A percentile compares a stretch with the other conserved stretches of the same genome.
phyloP scores from a whole-genome alignment of 2,329 filamentous ascomycete genomes.

The Xylariales sp. region DNA sequence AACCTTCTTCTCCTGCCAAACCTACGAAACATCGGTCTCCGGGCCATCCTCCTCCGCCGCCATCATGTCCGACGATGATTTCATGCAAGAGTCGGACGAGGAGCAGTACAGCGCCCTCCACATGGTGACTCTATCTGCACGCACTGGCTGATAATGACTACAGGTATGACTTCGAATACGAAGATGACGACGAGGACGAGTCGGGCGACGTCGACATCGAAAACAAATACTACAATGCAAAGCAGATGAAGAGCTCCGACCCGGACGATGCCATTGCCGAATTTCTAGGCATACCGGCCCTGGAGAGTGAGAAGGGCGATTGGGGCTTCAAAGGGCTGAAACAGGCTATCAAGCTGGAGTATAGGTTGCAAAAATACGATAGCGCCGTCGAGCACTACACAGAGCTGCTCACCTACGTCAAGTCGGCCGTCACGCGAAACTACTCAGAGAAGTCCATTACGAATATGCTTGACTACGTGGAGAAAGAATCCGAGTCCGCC shows the following conservation, averaged over 20 bases:
- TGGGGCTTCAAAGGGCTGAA: conserved; percentile 99
- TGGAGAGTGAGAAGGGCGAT: conserved; percentile 90
- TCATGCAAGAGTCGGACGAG: conserved; percentile 88
- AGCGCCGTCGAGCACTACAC: conserved; percentile 88
- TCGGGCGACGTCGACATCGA: conserved; percentile 90
- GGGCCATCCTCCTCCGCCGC: conserved; percentile 3
- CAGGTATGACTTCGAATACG: conserved; percentile 95
- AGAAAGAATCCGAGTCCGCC: conserved; percentile 73
- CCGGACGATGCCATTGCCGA: conserved; percentile 86
- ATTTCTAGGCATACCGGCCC: conserved; percentile 78
- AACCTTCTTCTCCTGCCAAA: too few relatives aligned
- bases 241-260: conserved; percentile 85
- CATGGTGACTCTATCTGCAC: too few relatives aligned
- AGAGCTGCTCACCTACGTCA: conserved; percentile 95
- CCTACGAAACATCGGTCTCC: too few relatives aligned
- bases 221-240: conserved; percentile 99
- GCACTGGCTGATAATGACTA: too few relatives aligned
- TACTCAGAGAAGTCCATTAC: conserved; percentile 99
- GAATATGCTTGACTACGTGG: conserved; percentile 97
- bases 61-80: conserved; percentile 82
- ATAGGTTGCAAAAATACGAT: conserved; percentile 82
- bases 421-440: conserved; percentile 92
- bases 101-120: conserved; percentile 60
- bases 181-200: conserved; percentile 85
- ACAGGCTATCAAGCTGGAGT: conserved; percentile 96